Percentiles rank a stretch among this genome's conserved stretches.
phyloP scores from a whole-genome alignment of 768 basidiomycete species.

The Xanthoconium stramineum region DNA sequence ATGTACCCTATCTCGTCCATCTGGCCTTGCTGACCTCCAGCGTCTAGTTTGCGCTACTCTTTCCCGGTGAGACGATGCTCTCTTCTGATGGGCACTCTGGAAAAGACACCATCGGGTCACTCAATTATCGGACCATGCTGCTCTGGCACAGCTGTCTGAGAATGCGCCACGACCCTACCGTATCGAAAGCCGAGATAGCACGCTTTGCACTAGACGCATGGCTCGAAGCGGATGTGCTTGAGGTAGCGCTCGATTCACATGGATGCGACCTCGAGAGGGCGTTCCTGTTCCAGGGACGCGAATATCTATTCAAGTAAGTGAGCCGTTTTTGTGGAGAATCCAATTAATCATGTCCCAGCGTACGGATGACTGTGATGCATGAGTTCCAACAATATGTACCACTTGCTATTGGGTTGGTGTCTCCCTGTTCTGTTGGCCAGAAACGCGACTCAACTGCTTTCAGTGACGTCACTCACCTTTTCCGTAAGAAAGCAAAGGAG shows the following conservation, averaged over 20 bases:
- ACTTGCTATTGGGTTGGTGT: constrained; percentile 50
- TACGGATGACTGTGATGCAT: constrained; percentile 65
- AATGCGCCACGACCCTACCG: constrained; percentile 44
- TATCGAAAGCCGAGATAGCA: constrained; percentile 49
- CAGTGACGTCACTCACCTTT: constrained; percentile 44
- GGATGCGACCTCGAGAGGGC: constrained; percentile 65
- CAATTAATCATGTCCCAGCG: constrained; percentile 37
- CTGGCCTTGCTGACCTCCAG: neutral
- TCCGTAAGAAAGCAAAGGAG: constrained; percentile 59
- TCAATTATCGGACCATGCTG: constrained; percentile 65
- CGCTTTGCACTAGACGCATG: constrained; percentile 66
- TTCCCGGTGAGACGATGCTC: constrained; percentile 65
- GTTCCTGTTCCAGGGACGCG: constrained; percentile 67
- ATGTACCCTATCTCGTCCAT: constrained; percentile 19
- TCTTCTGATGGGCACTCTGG: constrained; percentile 32
- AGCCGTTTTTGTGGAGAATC: neutral
- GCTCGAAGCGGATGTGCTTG: constrained; percentile 67
- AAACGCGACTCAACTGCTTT: neutral
- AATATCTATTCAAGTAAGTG: constrained; percentile 74
- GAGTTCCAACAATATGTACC: constrained; percentile 68
- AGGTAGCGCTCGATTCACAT: constrained; percentile 58
- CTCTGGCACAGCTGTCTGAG: constrained; percentile 72
- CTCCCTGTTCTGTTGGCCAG: neutral
- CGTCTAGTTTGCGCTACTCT: constrained; percentile 63
- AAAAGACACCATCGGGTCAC: constrained; percentile 74